phyloP scores from a whole-genome alignment of 2,329 filamentous ascomycete species.

The Botrytis fabae region DNA sequence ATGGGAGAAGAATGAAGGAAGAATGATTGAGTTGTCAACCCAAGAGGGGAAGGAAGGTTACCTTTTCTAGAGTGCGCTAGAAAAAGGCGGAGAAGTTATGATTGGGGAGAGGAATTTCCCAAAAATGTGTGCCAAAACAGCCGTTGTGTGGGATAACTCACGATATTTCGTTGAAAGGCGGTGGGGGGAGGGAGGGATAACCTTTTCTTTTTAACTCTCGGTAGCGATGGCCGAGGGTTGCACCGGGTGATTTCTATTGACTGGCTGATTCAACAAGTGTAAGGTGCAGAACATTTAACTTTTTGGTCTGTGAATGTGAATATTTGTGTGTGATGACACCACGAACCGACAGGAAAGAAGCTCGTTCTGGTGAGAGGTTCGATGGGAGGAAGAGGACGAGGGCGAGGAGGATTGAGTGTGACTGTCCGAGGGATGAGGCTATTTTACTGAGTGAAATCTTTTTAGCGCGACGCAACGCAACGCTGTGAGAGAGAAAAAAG shows the following conservation, averaged over 20 bases:
- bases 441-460: background rate
- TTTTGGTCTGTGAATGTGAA: background rate
- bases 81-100: conserved; percentile 24
- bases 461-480: background rate
- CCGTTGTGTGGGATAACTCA: conserved; percentile 29
- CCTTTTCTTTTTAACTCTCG: conserved; percentile 29
- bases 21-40: conserved; percentile 21
- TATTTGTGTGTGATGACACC: conserved; percentile 9
- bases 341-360: background rate
- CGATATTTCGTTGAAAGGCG: conserved; percentile 32
- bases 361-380: background rate
- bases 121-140: conserved; percentile 26
- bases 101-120: conserved; percentile 5
- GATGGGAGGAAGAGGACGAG: background rate
- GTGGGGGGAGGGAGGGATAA: conserved; percentile 23
- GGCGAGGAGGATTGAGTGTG: no score
- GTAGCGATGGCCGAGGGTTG: conserved; percentile 31
- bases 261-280: conserved; percentile 5
- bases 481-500: background rate
- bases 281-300: conserved; percentile 4
- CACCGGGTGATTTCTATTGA: background rate
- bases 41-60: conserved; percentile 24
- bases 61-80: conserved; percentile 28
- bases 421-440: background rate
- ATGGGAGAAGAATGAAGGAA: background rate